Conservation (phyloP, 257 asterid species). For the Striga asiatica region DNA sequence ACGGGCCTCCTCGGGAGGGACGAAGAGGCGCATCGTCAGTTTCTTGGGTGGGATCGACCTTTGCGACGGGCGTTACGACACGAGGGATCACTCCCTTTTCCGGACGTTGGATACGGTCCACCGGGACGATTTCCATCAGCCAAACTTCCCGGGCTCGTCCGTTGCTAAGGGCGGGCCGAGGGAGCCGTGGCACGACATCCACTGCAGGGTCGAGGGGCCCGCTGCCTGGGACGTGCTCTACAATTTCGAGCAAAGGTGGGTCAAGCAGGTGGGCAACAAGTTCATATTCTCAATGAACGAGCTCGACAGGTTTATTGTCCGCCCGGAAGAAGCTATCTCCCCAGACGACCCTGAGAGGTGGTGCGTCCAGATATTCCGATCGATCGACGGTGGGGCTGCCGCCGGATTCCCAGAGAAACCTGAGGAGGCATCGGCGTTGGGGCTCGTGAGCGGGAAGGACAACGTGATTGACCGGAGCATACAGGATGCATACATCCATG, state of each 20-base stretch:
- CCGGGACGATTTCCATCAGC: constrained; percentile 76
- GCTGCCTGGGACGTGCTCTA: constrained; percentile 89
- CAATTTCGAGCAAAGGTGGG: constrained; percentile 91
- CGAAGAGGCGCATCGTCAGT: constrained; percentile 47
- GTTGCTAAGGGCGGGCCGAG: constrained; percentile 79
- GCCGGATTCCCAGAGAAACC: constrained; percentile 44
- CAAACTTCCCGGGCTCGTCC: constrained; percentile 62
- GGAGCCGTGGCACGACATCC: constrained; percentile 97
- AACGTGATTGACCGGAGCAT: constrained; percentile 65
- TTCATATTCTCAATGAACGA: constrained; percentile 30
- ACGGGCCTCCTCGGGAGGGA: background rate
- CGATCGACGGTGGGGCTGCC: constrained; percentile 75
- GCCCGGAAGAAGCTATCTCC: constrained; percentile 31
- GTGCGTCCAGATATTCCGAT: constrained; percentile 77
- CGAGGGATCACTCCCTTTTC: constrained; percentile 49
- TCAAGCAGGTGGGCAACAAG: constrained; percentile 43
- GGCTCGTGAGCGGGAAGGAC: constrained; percentile 59
- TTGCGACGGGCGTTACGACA: constrained; percentile 81
- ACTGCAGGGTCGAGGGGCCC: constrained; percentile 75
- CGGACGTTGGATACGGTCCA: constrained; percentile 47
- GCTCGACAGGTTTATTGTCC: constrained; percentile 28
- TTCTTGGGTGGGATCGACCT: constrained; percentile 92
- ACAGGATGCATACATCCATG: constrained; percentile 77
- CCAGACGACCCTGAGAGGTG: constrained; percentile 49
- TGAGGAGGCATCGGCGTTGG: constrained; percentile 34